Evolutionary conservation across 805 yeast genomes (phyloP), one percentile per base, ranked within the genome.

Genomic region (Lipomyces sp.): DNA sequence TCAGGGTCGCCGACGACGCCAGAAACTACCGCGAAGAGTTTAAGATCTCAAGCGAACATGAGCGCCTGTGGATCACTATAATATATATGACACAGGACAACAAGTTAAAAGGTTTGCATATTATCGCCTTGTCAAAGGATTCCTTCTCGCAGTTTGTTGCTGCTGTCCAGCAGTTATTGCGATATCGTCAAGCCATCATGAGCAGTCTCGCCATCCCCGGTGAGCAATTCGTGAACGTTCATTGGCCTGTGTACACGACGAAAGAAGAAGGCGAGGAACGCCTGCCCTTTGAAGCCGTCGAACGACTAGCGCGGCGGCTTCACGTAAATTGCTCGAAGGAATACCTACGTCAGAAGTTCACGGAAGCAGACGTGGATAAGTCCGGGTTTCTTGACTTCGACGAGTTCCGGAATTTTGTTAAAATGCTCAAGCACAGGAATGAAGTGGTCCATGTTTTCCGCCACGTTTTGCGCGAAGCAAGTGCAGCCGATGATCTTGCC

Each of bases 11-110:
- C 2, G 77, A 75, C 19, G 86, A 84, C 61, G 96, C 96, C 1
- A 76, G 78, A 32, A 86, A 87, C 59, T 91, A 89, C 64, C 70
- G 96, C 53, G 96, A 90, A 63, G 95, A 89, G 66, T 79, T 86
- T 59, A 82, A 84, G 33, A 77, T 88, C 1, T 78, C 89, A 1
- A 70, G 79, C 32, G 88, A 83, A 44, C 78, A 76, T 47, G 80
- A 81, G 39, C 71, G 74, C 11, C 68, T 78, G 7, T 91, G 98
- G 98, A 75, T 87, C 0, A 83, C 95, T 0, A 77, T 91, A 29
- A 79, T 88, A 11, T 91, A 87, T 63, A 78, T 74, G 49, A 72
- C 78, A 4, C 80, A 77, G 47, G 73, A 77, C 1, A 73, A 78
- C 45, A 86, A 84, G 63, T 70, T 87, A 39, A 86, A 87, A 61